A percentile compares a stretch with the other conserved stretches of the same genome.
phyloP scores from a whole-genome alignment of 768 basidiomycete species.

The Auricularia cornea region DNA sequence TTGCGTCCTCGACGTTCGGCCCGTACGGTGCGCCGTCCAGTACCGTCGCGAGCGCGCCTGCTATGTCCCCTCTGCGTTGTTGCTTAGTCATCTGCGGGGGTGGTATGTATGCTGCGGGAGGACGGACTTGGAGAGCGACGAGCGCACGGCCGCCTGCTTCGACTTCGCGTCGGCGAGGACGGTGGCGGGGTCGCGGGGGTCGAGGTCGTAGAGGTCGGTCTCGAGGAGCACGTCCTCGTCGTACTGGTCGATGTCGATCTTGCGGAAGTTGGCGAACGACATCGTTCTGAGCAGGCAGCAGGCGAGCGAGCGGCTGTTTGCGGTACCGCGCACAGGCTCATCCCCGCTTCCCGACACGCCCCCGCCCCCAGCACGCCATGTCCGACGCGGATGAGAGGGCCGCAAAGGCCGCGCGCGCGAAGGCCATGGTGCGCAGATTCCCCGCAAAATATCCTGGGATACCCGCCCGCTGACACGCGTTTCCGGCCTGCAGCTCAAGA shows the following conservation, averaged over 20 bases:
- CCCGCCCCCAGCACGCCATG: constrained; percentile 22
- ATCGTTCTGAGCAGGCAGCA: constrained; percentile 8
- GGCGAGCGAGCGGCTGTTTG: background rate
- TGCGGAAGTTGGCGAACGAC: constrained; percentile 67
- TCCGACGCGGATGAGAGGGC: constrained; percentile 67
- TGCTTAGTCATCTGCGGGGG: background rate
- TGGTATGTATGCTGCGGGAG: background rate
- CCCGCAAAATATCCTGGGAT: background rate
- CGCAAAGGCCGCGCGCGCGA: constrained; percentile 74
- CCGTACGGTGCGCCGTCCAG: constrained; percentile 86
- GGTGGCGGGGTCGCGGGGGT: constrained; percentile 69
- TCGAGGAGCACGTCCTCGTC: constrained; percentile 88
- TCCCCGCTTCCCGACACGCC: constrained; percentile 6
- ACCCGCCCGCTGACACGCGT: background rate
- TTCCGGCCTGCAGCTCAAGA: constrained; percentile 57
- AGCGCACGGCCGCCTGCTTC: constrained; percentile 63
- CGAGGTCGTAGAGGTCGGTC: constrained; percentile 77
- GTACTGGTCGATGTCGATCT: constrained; percentile 88
- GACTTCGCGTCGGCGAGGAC: constrained; percentile 70
- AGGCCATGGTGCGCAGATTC: constrained; percentile 55
- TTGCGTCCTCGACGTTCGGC: constrained; percentile 78
- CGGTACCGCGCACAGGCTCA: constrained; percentile 6
- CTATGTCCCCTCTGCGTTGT: constrained; percentile 58
- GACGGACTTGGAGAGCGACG: constrained; percentile 63
- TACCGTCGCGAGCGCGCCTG: constrained; percentile 59